A percentile compares a stretch with the other conserved stretches of the same genome.
Conservation (phyloP, 768 basidiomycete species). For the Roridomyces roridus region DNA sequence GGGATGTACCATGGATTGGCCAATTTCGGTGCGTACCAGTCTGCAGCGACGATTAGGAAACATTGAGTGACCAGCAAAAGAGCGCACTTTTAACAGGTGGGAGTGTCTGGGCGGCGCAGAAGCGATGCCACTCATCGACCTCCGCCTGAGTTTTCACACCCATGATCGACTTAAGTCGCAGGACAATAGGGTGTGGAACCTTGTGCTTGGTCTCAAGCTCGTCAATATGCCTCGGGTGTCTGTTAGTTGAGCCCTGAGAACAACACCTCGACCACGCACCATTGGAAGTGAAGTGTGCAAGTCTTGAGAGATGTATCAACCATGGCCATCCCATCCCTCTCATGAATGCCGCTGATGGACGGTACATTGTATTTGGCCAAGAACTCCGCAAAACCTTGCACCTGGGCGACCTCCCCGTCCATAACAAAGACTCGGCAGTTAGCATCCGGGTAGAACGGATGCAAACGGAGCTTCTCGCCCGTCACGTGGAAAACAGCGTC, state of each 20-base stretch:
- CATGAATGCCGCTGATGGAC: not conserved
- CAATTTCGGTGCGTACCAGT: conserved; percentile 27
- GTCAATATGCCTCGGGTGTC: conserved; percentile 24
- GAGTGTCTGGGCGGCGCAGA: conserved; percentile 1
- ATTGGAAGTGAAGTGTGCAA: conserved; percentile 4
- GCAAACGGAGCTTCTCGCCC: conserved; percentile 14
- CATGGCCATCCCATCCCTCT: not conserved
- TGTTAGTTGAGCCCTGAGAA: not conserved
- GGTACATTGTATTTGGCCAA: conserved; percentile 3
- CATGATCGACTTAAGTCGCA: conserved; percentile 22
- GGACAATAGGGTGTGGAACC: conserved; percentile 11
- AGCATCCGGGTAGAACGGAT: conserved; percentile 22
- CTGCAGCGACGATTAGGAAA: conserved; percentile 1
- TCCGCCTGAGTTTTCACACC: conserved; percentile 12
- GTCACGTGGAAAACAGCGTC: conserved; percentile 13
- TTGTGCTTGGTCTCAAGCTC: conserved; percentile 9
- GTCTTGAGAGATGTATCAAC: conserved; percentile 6
- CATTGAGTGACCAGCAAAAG: not conserved
- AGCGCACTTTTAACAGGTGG: not conserved
- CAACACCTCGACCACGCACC: not conserved
- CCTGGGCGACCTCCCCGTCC: conserved; percentile 14
- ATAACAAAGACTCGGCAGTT: conserved; percentile 11
- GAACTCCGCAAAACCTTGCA: not conserved
- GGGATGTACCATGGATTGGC: conserved; percentile 24
- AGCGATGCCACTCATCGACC: conserved; percentile 25